These are phyloP conservation scores for Monosporascus sp. DNA, from an alignment of 2,329 filamentous ascomycete species.

Conservation along the genomic window DNA sequence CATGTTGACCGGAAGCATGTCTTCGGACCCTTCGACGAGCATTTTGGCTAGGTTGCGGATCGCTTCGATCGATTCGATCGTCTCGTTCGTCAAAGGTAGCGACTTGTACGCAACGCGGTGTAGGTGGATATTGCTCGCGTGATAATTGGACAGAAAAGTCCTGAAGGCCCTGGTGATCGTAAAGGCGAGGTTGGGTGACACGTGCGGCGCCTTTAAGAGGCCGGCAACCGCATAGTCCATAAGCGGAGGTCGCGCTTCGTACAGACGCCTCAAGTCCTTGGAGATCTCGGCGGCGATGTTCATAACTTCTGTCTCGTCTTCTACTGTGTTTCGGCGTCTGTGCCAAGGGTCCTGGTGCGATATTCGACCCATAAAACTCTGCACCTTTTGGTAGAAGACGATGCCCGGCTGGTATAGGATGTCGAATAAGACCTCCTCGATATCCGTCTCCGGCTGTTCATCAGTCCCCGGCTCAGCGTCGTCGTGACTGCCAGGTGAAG, in stretches of 20 bases:
- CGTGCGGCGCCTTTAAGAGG: conserved; percentile 40
- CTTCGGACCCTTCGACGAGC: conserved; percentile 36
- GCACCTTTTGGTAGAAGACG: conserved; percentile 52
- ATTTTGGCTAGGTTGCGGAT: conserved; percentile 42
- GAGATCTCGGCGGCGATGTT: conserved; percentile 44
- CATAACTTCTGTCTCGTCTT: conserved; percentile 55
- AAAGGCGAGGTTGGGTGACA: conserved; percentile 42
- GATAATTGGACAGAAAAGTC: conserved; percentile 51
- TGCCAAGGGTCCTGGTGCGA: conserved; percentile 53
- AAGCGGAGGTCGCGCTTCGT: conserved; percentile 43
- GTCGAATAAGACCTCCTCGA: conserved; percentile 48
- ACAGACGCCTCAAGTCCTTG: conserved; percentile 43
- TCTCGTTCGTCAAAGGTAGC: conserved; percentile 46
- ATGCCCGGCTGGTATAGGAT: conserved; percentile 50
- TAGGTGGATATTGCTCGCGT: conserved; percentile 50
- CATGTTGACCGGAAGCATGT: conserved; percentile 48
- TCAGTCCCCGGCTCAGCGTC: conserved; percentile 19
- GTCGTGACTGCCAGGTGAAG: conserved; percentile 36
- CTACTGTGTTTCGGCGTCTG: conserved; percentile 47
- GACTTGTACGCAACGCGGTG: conserved; percentile 52
- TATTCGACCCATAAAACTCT: conserved; percentile 52
- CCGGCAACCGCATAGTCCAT: conserved; percentile 53
- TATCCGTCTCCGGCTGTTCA: conserved; percentile 27
- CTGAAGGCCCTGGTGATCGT: conserved; percentile 48
- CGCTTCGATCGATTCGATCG: conserved; percentile 39